These are phyloP conservation scores for Pichia terricola DNA, from an alignment of 1,139 yeast species.

Conservation along the genomic window DNA sequence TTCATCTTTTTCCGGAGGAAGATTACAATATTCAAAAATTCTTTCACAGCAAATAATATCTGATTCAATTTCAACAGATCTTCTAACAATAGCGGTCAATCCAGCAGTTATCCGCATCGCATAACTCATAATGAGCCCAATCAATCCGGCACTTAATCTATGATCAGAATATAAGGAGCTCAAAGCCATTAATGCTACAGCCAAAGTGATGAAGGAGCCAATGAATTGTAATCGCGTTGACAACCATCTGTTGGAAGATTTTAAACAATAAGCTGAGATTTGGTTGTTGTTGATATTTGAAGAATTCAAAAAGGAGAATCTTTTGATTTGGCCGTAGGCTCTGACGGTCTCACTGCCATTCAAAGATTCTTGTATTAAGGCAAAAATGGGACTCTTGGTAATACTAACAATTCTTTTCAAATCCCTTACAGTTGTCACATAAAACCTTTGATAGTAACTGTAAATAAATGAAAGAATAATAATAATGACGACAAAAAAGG, in stretches of 20 bases:
- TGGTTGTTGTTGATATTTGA: constrained; percentile 36
- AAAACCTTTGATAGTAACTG: constrained; percentile 43
- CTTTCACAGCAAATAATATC: constrained; percentile 72
- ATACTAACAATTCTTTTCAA: constrained; percentile 44
- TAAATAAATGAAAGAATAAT: constrained; percentile 35
- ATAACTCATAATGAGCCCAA: constrained; percentile 67
- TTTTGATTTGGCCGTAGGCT: constrained; percentile 41
- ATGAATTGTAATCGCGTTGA: constrained; percentile 53
- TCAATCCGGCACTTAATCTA: constrained; percentile 53
- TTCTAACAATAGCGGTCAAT: constrained; percentile 52
- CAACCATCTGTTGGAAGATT: constrained; percentile 65
- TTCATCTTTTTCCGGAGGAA: constrained; percentile 47
- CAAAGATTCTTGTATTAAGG: constrained; percentile 54
- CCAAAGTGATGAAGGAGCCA: constrained; percentile 54
- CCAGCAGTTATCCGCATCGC: constrained; percentile 56
- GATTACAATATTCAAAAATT: constrained; percentile 58
- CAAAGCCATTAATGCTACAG: constrained; percentile 51
- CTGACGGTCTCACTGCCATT: constrained; percentile 51
- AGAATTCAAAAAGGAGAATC: constrained; percentile 39
- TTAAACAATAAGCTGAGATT: constrained; percentile 55
- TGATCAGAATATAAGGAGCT: constrained; percentile 35
- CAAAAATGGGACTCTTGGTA: constrained; percentile 51
- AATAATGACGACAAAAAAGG: constrained; percentile 38
- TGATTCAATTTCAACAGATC: constrained; percentile 66
- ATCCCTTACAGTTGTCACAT: constrained; percentile 46